Conservation (phyloP, 2,329 filamentous ascomycete genomes). For the Seiridium cupressi region DNA sequence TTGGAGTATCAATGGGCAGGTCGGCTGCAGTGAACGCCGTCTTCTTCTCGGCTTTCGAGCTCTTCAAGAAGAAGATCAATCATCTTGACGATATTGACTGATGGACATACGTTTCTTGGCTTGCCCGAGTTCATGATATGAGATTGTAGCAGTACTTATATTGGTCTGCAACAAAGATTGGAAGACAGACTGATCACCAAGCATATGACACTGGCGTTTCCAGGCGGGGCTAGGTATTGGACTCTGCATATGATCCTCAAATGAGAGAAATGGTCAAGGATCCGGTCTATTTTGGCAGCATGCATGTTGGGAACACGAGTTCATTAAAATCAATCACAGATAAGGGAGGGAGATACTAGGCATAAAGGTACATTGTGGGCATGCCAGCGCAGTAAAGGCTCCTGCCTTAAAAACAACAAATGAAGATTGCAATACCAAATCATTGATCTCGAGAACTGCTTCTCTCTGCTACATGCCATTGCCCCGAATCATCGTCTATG, state of each 20-base stretch:
- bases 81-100: conserved; percentile 42
- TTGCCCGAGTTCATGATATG: too few relatives aligned
- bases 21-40: conserved; percentile 84
- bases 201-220: too few relatives aligned
- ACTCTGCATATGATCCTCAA: too few relatives aligned
- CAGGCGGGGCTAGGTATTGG: too few relatives aligned
- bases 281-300: neutral
- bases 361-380: too few relatives aligned
- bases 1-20: conserved; percentile 79
- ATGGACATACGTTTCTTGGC: neutral
- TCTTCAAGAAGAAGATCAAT: conserved; percentile 70
- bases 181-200: too few relatives aligned
- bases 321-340: neutral
- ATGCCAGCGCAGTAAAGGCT: too few relatives aligned
- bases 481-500: neutral
- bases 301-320: neutral
- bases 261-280: neutral
- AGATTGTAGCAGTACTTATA: too few relatives aligned
- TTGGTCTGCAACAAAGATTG: too few relatives aligned
- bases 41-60: conserved; percentile 87
- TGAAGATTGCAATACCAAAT: neutral
- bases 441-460: neutral
- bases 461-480: neutral
- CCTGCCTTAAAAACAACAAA: too few relatives aligned
- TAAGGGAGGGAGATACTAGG: neutral